Evolutionary conservation across 2,329 filamentous ascomycete species (phyloP).

Genomic region (Monilinia fructigena): DNA sequence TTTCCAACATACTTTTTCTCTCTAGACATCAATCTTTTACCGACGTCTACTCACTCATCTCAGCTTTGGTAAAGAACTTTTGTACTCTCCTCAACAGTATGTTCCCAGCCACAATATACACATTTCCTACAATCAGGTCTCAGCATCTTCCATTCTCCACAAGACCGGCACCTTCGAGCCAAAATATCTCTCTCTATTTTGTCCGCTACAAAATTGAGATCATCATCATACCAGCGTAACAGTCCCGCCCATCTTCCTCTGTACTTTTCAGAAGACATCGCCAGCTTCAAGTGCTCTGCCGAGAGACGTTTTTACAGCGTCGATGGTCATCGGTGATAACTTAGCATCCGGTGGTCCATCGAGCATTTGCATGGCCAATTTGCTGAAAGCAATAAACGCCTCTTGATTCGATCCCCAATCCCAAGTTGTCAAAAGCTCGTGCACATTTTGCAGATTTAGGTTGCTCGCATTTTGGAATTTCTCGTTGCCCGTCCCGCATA

Average conservation of each 20-base stretch:
- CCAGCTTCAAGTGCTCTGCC: not conserved
- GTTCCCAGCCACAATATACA: constrained; percentile 24
- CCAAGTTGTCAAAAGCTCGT: constrained; percentile 30
- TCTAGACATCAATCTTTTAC: too few relatives aligned
- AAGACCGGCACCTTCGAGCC: constrained; percentile 21
- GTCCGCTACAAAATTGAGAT: constrained; percentile 20
- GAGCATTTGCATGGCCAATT: constrained; percentile 25
- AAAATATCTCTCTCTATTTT: constrained; percentile 25
- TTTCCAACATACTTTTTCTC: too few relatives aligned
- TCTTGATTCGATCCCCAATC: constrained; percentile 29
- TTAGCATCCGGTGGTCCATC: constrained; percentile 14
- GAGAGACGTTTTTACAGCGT: constrained; percentile 12
- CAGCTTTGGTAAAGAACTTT: constrained; percentile 18
- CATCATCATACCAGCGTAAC: constrained; percentile 25
- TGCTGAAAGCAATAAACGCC: constrained; percentile 28
- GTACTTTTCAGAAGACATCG: constrained; percentile 21
- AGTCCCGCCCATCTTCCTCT: constrained; percentile 25
- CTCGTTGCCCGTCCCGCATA: constrained; percentile 28
- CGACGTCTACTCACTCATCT: too few relatives aligned
- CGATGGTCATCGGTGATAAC: not conserved
- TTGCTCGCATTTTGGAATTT: constrained; percentile 23
- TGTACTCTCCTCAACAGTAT: constrained; percentile 21
- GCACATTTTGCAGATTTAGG: constrained; percentile 19
- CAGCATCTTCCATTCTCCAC: constrained; percentile 27
- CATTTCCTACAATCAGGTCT: constrained; percentile 24